These are phyloP conservation scores for Nakazawaea sp. DNA, from an alignment of 805 yeast genomes.

Conservation along the genomic window DNA sequence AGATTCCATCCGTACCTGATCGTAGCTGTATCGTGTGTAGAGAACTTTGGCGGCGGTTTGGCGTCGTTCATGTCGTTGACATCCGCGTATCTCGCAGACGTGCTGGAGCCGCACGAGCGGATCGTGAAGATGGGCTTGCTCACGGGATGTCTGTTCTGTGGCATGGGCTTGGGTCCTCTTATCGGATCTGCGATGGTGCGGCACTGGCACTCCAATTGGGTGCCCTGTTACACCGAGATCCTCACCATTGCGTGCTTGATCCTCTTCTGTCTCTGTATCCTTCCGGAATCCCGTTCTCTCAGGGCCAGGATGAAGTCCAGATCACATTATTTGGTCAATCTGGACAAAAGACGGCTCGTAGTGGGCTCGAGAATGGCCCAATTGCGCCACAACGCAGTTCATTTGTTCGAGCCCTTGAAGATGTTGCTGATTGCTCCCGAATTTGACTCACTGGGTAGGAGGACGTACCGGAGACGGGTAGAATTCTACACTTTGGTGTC, in stretches of 20 bases:
- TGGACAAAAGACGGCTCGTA: too few relatives aligned
- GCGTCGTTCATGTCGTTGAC: conserved; percentile 41
- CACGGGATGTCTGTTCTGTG: conserved; percentile 44
- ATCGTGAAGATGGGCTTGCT: conserved; percentile 44
- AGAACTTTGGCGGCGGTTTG: conserved; percentile 47
- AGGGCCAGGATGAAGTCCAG: conserved; percentile 42
- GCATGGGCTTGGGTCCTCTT: conserved; percentile 51
- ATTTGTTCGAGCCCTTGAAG: conserved; percentile 32
- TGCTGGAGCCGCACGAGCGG: conserved; percentile 48
- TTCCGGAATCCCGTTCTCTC: conserved; percentile 50
- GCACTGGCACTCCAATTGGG: conserved; percentile 14
- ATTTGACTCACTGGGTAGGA: conserved; percentile 30
- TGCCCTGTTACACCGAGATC: conserved; percentile 23
- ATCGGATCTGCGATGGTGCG: conserved; percentile 33
- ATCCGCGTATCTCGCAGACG: conserved; percentile 59
- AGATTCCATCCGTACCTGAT: conserved; percentile 23
- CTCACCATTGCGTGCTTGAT: conserved; percentile 22
- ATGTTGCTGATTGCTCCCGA: conserved; percentile 41
- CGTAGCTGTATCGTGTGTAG: conserved; percentile 33
- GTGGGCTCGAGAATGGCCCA: background rate
- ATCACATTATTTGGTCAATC: conserved; percentile 14
- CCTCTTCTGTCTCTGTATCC: conserved; percentile 24
- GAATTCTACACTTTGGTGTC: conserved; percentile 20
- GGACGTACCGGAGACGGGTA: conserved; percentile 42
- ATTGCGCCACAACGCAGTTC: background rate